Evolutionary conservation across 2,329 filamentous ascomycete species (phyloP).

Genomic region (Aspergillus sergii): DNA sequence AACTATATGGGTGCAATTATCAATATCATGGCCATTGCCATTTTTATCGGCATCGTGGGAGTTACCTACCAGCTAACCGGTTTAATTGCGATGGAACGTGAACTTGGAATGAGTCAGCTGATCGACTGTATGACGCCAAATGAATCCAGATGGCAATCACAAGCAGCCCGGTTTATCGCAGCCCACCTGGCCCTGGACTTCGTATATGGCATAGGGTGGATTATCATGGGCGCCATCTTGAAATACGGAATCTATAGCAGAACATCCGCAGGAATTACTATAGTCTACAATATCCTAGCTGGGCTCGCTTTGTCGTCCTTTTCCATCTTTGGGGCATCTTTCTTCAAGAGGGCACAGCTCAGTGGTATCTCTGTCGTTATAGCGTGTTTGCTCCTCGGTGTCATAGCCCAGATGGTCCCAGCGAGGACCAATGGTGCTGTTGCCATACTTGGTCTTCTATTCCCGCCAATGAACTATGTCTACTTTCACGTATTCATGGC

Average conservation of each 20-base stretch:
- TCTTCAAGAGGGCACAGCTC: conserved; percentile 86
- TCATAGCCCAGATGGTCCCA: conserved; percentile 76
- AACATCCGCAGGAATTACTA: conserved; percentile 65
- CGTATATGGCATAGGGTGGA: conserved; percentile 81
- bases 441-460: conserved; percentile 71
- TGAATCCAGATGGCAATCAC: conserved; percentile 71
- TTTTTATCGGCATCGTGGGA: conserved; percentile 77
- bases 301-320: conserved; percentile 78
- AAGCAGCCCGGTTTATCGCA: conserved; percentile 74
- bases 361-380: conserved; percentile 81
- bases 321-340: conserved; percentile 76
- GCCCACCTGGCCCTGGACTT: conserved; percentile 79
- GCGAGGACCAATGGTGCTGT: conserved; percentile 64
- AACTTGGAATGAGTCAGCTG: conserved; percentile 83
- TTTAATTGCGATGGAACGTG: conserved; percentile 80
- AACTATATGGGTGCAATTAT: conserved; percentile 74
- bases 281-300: conserved; percentile 74
- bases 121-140: conserved; percentile 92
- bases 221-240: conserved; percentile 71
- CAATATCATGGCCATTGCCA: conserved; percentile 74
- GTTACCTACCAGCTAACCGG: conserved; percentile 86
- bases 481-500: conserved; percentile 77
- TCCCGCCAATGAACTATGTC: conserved; percentile 85
- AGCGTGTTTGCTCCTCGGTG: conserved; percentile 71
- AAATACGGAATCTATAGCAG: conserved; percentile 64